Base-by-base conservation (phyloP, 2,329 filamentous ascomycete species). In the Trichoderma sp. region DNA sequence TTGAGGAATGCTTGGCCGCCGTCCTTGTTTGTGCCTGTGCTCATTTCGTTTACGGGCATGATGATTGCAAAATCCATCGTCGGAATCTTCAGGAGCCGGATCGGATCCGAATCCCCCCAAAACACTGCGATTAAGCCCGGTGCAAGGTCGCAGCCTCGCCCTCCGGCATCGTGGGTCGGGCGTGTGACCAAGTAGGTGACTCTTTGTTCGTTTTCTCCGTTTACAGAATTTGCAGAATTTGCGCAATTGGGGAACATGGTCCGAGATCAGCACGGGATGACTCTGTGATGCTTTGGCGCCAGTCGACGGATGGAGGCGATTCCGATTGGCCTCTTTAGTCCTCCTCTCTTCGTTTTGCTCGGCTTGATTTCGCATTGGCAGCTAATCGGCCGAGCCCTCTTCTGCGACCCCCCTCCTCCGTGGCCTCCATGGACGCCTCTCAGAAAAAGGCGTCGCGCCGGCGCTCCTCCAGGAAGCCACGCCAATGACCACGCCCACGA, bases 71-170 rank as follows among this genome's bases (percentile, higher is more conserved):
- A 28, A 12, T 9, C 56, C 58, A 34, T 43, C 39, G 51, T 70
- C 67, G 67, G 67, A 70, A 70, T 36, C 57, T 70, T 70, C 57
- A 70, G 67, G 67, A 70, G 56, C 57, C 67, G 39, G 57, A 61
- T 70, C 57, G 57, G 30, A 62, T 53, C 57, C 57, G 57, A 70
- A 62, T n/a, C 18, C 8, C 12, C 63, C 47, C 36, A 36, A 66
- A 66, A 65, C 18, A 24, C 18, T 53, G 43, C 43, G 21, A 51
- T 24, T 18, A 65, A 9, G 43, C 28, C 43, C 39, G 62, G 26
- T 21, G 32, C n/a, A 34, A 47, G 28, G 18, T 47, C 65, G 36
- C 51, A 61, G 66, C 66, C 66, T 69, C 26, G 28, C 56, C 11
- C 14, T 51, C n/a, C 36, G n/a, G 43, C 43, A 34, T 26, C 36